Evolutionary conservation across 371 early-diverging fungal genomes (phyloP), one percentile per base, ranked within the genome.

Genomic region (Apophysomyces sp.): DNA sequence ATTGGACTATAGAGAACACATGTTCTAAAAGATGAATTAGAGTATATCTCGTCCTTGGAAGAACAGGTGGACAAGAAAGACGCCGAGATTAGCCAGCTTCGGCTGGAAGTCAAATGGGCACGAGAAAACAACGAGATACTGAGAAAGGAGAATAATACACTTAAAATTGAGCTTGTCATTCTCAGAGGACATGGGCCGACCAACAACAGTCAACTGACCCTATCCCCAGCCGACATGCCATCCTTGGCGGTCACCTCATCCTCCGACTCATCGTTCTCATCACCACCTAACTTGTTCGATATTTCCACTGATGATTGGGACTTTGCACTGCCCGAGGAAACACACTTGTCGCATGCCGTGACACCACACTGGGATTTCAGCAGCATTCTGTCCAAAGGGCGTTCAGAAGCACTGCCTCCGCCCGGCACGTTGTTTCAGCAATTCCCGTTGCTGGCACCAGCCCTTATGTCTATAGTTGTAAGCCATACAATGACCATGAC

Each of bases 31-130:
- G 12, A 24, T 41, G 13, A 29, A 16, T 56, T 49, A 88, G 90
- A 94, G 74, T 93, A 95, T 54, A 86, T 95, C 54, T 68, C 82
- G 2, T 86, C 81, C 28, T 75, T 95, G 26, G 94, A 94, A 70
- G 84, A 74, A 29, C 63, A 69, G 41, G 66, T 84, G 1, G 68
- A 81, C 29, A 72, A 82, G 54, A 67, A 71, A 54, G 71, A 75
- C 52, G 62, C 65, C 36, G 89, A 90, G 56, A 89, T 84, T 65
- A 66, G 66, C 21, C 78, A 78, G 60, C 66, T 89, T 28, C 78
- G 81, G 41, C 67, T 78, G 5, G 86, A 88, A 66, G 44, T 88
- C 4, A 72, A 79, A 26, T 69, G 68, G 73, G 58, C 70, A 9
- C 66, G 67, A 15, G 40, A 60, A 15, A 71, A 71, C 9, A 65